Evolutionary conservation across 2,329 filamentous ascomycete species (phyloP).

Genomic region (Penicillium sp.): DNA sequence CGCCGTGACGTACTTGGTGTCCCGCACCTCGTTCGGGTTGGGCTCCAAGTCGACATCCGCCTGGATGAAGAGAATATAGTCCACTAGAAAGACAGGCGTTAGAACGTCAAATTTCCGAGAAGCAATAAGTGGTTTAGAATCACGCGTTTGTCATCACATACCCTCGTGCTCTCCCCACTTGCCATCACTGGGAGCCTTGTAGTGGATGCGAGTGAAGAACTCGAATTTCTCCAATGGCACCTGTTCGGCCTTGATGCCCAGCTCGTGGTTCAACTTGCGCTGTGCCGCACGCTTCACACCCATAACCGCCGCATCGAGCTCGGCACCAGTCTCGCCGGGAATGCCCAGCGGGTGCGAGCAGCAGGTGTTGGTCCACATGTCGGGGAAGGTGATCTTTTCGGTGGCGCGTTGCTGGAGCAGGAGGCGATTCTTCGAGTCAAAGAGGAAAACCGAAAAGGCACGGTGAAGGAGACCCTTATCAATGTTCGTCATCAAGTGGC

Average conservation of each 20-base stretch:
- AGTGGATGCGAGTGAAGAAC: conserved; percentile 96
- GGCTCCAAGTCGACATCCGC: conserved; percentile 79
- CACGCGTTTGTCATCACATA: conserved; percentile 49
- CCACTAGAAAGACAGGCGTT: conserved; percentile 55
- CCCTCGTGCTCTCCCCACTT: conserved; percentile 99
- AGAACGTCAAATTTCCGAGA: neutral
- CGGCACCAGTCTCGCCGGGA: conserved; percentile 84
- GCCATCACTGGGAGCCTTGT: conserved; percentile 93
- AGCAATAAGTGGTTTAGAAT: neutral
- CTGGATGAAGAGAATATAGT: conserved; percentile 99
- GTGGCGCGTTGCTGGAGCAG: conserved; percentile 92
- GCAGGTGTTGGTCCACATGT: conserved; percentile 99
- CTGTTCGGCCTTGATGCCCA: conserved; percentile 86
- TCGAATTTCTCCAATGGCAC: conserved; percentile 89
- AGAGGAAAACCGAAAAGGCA: conserved; percentile 97
- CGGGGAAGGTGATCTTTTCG: conserved; percentile 98
- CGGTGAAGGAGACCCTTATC: conserved; percentile 93
- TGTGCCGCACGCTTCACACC: conserved; percentile 91
- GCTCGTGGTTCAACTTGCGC: conserved; percentile 90
- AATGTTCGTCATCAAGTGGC: conserved; percentile 99
- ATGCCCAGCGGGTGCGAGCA: conserved; percentile 96
- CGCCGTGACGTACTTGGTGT: conserved; percentile 78
- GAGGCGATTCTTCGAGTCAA: conserved; percentile 88
- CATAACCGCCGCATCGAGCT: conserved; percentile 74
- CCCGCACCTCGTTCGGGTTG: conserved; percentile 88